Evolutionary conservation across 1,284 basidiomycete species (phyloP).

Genomic region (Cystobasidium pallidum): DNA sequence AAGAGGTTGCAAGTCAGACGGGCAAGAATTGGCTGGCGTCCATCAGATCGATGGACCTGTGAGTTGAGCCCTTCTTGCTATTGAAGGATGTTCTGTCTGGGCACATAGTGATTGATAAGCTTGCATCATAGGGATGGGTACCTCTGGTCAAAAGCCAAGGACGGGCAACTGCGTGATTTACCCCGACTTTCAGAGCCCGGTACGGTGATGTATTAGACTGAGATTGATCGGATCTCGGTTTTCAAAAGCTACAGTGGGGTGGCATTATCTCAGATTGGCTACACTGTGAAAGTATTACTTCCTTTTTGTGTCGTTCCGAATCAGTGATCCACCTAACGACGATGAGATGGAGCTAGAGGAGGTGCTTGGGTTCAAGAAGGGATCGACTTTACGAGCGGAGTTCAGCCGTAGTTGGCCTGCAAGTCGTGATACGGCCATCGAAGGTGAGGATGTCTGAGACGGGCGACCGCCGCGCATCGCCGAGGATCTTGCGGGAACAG

Average conservation of each 20-base stretch:
- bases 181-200: slow-evolving; percentile 36
- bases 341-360: neutral
- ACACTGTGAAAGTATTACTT: neutral
- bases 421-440: slow-evolving; percentile 9
- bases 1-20: slow-evolving; percentile 54
- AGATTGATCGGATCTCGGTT: neutral
- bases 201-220: slow-evolving; percentile 41
- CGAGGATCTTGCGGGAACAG: neutral
- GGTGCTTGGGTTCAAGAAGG: slow-evolving; percentile 4
- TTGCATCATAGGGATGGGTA: slow-evolving; percentile 22
- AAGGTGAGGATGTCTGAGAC: neutral
- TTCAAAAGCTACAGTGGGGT: neutral
- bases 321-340: slow-evolving; percentile 20
- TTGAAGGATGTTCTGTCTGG: neutral
- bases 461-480: neutral
- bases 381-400: slow-evolving; percentile 35
- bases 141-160: slow-evolving; percentile 42
- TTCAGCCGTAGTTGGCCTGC: slow-evolving; percentile 32
- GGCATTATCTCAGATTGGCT: neutral
- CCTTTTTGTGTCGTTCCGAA: neutral
- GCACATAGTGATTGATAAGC: too few relatives aligned
- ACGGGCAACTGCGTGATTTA: slow-evolving; percentile 32
- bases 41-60: slow-evolving; percentile 41
- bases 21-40: slow-evolving; percentile 51
- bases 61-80: neutral